Base-by-base conservation (phyloP, 208 protist genomes). In the Wallacemonas collosoma region DNA sequence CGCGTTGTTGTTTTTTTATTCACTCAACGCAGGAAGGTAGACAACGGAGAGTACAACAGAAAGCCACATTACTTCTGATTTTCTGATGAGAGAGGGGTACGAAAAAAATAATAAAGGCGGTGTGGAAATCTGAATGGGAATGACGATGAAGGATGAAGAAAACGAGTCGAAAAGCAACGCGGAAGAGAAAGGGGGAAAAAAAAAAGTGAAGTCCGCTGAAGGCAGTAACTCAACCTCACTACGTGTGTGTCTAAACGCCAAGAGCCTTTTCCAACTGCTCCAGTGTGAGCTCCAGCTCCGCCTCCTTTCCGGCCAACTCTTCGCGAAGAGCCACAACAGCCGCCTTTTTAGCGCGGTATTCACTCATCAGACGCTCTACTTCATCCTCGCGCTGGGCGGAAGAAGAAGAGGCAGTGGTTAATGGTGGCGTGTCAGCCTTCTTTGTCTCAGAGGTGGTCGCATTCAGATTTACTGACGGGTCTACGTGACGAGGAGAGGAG, bases 261-360 rank as follows among this genome's bases (percentile, higher is more conserved):
- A 79, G 62, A 14, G 57, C 38, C 40, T 74, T 62, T 64, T 74
- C 58, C 6, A 82, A 26, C 26, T 86, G 74, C 36, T 82, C 54
- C 11, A 94, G 58, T 17, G 81, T 78, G 50, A 83, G 41, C 48
- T 82, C 57, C 69, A 94, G 80, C 67, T 81, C 55, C 0, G 44
- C 53, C 47, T 88, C 80, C 51, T 90, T 90, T 68, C 78, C 53
- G 4, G 73, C 44, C 8, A 89, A 41, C 56, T 74, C 75, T 47
- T 73, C 65, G 40, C 81, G 66, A 35, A 86, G 71, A 43, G 66
- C 58, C 1, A 55, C 47, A 36, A 89, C 69, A 12, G 85, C 85
- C 39, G 44, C 60, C 48, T 80, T 58, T 55, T 75, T 66, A 38
- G 60, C 43, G 26, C 60, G 60, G 17, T 53, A 65, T 8, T 45